phyloP scores from a whole-genome alignment of 495 filamentous ascomycete genomes.

The Hypoxylon trugodes region DNA sequence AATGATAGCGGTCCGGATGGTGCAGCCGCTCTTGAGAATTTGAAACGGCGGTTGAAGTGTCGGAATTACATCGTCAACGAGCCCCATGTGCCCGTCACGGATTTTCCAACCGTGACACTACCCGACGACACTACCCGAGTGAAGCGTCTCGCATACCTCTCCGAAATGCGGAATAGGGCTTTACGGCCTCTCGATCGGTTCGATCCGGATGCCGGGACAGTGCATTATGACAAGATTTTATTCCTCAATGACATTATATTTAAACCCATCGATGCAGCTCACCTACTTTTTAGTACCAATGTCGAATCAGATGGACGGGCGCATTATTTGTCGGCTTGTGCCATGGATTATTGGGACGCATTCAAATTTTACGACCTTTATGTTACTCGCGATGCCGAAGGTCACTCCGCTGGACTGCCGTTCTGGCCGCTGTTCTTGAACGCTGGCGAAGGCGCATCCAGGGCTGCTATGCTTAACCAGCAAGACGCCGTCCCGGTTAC shows the following conservation, averaged over 20 bases:
- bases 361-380: constrained; percentile 87
- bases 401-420: constrained; percentile 72
- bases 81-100: constrained; percentile 60
- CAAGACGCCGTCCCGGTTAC: constrained; percentile 76
- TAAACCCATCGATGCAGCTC: constrained; percentile 71
- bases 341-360: constrained; percentile 76
- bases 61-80: constrained; percentile 61
- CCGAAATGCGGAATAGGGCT: constrained; percentile 79
- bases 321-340: constrained; percentile 80
- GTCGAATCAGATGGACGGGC: constrained; percentile 62
- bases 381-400: constrained; percentile 77
- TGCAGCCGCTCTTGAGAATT: constrained; percentile 49
- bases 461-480: constrained; percentile 66
- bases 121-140: constrained; percentile 68
- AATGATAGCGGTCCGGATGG: constrained; percentile 67
- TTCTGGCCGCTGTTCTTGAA: constrained; percentile 79
- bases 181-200: constrained; percentile 66
- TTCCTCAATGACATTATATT: constrained; percentile 83
- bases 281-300: constrained; percentile 82
- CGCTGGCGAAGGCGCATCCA: constrained; percentile 63
- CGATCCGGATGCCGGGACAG: constrained; percentile 45
- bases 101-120: constrained; percentile 64
- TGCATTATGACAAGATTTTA: constrained; percentile 71
- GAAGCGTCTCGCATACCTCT: constrained; percentile 79
- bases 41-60: constrained; percentile 55